A percentile compares a stretch with the other conserved stretches of the same genome.
Conservation (phyloP, 345 rosid genomes). For the Syzygium grande region DNA sequence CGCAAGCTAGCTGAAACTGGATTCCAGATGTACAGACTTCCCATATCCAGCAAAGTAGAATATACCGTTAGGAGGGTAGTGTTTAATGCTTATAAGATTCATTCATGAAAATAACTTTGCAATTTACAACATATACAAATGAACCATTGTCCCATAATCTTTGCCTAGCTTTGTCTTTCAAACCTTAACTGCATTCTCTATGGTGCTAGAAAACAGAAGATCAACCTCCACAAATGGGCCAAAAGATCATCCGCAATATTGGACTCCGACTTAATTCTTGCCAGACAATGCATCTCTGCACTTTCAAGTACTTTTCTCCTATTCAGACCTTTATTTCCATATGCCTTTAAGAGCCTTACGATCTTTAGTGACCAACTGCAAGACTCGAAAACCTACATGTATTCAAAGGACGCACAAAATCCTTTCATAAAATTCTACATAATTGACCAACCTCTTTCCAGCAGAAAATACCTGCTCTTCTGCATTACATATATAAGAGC, state of each 20-base stretch:
- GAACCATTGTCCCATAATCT: neutral
- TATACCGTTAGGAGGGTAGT: neutral
- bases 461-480: neutral
- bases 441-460: neutral
- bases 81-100: neutral
- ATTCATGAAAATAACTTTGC: neutral
- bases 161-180: neutral
- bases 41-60: neutral
- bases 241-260: neutral
- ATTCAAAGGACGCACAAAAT: neutral
- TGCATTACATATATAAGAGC: neutral
- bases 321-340: neutral
- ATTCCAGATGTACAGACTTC: neutral
- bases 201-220: neutral
- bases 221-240: neutral
- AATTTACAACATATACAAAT: neutral
- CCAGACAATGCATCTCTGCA: neutral
- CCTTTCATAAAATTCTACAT: neutral
- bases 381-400: neutral
- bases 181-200: neutral
- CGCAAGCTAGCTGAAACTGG: neutral
- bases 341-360: neutral
- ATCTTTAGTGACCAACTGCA: neutral
- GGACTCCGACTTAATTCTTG: neutral
- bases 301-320: neutral